Base-by-base conservation (phyloP, 2,329 filamentous ascomycete species). In the Exserohilum turcica region DNA sequence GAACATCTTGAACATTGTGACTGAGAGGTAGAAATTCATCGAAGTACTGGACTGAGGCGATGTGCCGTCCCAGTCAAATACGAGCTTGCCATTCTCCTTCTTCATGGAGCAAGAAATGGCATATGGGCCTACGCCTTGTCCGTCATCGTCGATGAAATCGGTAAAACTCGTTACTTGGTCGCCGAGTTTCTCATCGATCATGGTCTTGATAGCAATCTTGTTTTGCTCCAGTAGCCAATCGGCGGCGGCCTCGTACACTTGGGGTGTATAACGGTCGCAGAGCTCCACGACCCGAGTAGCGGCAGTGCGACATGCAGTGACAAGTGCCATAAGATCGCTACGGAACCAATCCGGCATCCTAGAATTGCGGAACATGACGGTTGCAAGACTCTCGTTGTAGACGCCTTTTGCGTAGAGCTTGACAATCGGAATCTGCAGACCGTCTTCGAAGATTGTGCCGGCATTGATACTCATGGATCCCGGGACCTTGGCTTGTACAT, bases 1-100 rank as follows among this genome's bases (percentile, higher is more conserved):
- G 54, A 81, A 81, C 76, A 82, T 80, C 48, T 78, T 79, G 69
- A 82, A 81, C 77, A 80, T 78, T 16, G 77, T 80, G 15, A 76
- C 73, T 0, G 75, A 79, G 2, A 81, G 72, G 54, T 78, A 81
- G 48, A 77, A 81, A 59, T 82, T 81, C 68, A 81, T 78, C 10
- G 74, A 74, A 1, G 72, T 74, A 49, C 76, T 72, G 8, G 76
- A 78, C 56, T 81, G 79, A 0, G 78, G 79, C 1, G 75, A 77
- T 1, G 79, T 81, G 8, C 79, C 79, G 36, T 73, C 72, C 76
- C 79, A 81, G 65, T 81, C 79, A 57, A 81, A 81, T 0, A 71
- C 63, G 1, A 81, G 68, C 13, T 77, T 76, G 18, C 76, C 71
- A 8, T 72, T 73, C 10, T 74, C 67, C 47, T 77, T 80, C 35